A percentile compares a stretch with the other conserved stretches of the same genome.
Conservation (phyloP, 2,329 filamentous ascomycete genomes). For the Dactylella cylindrospora region DNA sequence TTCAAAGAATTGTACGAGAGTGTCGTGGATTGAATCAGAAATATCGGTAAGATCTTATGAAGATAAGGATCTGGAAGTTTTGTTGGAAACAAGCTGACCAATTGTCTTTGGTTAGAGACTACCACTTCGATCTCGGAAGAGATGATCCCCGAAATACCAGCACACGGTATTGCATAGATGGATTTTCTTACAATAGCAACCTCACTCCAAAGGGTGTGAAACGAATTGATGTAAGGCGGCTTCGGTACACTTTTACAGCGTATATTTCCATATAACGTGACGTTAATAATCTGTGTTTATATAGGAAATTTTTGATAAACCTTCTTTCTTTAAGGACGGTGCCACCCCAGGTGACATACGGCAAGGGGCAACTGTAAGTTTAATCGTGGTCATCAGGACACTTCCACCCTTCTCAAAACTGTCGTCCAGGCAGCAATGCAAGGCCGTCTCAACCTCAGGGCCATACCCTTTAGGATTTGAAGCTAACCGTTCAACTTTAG, state of each 20-base stretch:
- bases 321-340: slow-evolving; percentile 75
- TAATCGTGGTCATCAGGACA: too few relatives aligned
- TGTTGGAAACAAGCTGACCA: not conserved
- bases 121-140: slow-evolving; percentile 69
- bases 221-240: slow-evolving; percentile 43
- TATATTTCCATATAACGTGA: slow-evolving; percentile 55
- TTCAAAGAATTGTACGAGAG: slow-evolving; percentile 62
- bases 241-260: slow-evolving; percentile 19
- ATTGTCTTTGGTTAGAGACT: slow-evolving; percentile 21
- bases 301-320: slow-evolving; percentile 73
- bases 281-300: slow-evolving; percentile 67
- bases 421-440: too few relatives aligned
- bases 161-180: slow-evolving; percentile 58
- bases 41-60: slow-evolving; percentile 61
- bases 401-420: too few relatives aligned
- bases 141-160: slow-evolving; percentile 45
- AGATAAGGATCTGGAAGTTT: too few relatives aligned
- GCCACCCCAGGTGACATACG: slow-evolving; percentile 75
- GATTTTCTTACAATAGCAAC: slow-evolving; percentile 52
- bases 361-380: slow-evolving; percentile 59
- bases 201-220: slow-evolving; percentile 35
- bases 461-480: too few relatives aligned
- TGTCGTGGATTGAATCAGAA: slow-evolving; percentile 79
- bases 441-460: too few relatives aligned
- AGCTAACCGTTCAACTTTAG: slow-evolving; percentile 55